These are phyloP conservation scores for Jasminum sambac DNA, from an alignment of 257 asterid species.

Conservation along the genomic window DNA sequence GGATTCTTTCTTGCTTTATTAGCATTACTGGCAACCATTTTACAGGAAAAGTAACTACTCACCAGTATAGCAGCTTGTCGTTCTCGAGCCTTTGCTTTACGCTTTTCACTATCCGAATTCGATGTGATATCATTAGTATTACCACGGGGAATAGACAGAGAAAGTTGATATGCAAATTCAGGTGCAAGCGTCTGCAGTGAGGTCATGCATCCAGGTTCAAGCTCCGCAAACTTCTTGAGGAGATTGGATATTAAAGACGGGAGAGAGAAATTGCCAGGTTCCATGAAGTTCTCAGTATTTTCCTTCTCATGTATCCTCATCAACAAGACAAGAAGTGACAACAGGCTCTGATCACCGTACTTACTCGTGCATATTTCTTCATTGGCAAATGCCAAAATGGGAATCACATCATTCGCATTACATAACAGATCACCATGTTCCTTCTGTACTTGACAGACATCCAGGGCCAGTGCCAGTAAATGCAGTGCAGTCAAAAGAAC, in stretches of 20 bases:
- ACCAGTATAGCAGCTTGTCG: constrained; percentile 97
- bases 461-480: constrained; percentile 79
- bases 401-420: constrained; percentile 56
- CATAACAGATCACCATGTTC: constrained; percentile 54
- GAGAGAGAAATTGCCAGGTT: constrained; percentile 54
- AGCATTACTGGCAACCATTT: background rate
- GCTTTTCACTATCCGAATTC: constrained; percentile 64
- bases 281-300: constrained; percentile 52
- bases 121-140: constrained; percentile 36
- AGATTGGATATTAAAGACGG: constrained; percentile 57
- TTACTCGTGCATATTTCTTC: constrained; percentile 63
- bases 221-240: constrained; percentile 68
- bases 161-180: constrained; percentile 64
- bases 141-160: constrained; percentile 35
- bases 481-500: constrained; percentile 81
- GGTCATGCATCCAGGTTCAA: constrained; percentile 72
- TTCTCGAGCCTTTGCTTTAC: constrained; percentile 92
- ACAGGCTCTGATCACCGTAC: constrained; percentile 78
- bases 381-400: constrained; percentile 69
- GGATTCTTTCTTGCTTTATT: background rate
- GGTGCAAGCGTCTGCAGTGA: constrained; percentile 81
- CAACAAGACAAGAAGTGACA: constrained; percentile 88
- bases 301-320: constrained; percentile 74
- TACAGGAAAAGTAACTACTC: constrained; percentile 26
- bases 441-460: constrained; percentile 64